Evolutionary conservation across 768 basidiomycete genomes (phyloP).

Genomic region (Phaeotremella fagi): DNA sequence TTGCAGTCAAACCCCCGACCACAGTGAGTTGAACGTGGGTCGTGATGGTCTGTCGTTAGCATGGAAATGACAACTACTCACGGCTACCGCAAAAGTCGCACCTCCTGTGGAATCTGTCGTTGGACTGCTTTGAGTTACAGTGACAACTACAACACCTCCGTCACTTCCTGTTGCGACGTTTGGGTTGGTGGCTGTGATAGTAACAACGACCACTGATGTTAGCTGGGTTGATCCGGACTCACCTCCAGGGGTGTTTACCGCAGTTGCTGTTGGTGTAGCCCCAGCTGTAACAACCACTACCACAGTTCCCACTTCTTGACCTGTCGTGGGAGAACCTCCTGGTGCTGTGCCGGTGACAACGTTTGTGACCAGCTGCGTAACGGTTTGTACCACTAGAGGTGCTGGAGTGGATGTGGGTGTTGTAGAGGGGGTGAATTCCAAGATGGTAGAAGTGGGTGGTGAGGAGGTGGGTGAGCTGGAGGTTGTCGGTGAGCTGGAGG

Average conservation of each 20-base stretch:
- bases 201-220: conserved; percentile 8
- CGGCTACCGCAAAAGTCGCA: conserved; percentile 4
- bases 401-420: background rate
- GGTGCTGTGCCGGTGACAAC: conserved; percentile 1
- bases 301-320: conserved; percentile 5
- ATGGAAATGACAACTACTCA: background rate
- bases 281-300: conserved; percentile 12
- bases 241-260: background rate
- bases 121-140: conserved; percentile 5
- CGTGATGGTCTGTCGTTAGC: background rate
- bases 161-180: conserved; percentile 1
- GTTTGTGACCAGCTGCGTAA: background rate
- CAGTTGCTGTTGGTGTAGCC: background rate
- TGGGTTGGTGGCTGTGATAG: conserved; percentile 9
- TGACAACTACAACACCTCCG: conserved; percentile 12
- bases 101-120: conserved; percentile 3
- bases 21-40: background rate
- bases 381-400: background rate
- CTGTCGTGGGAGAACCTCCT: conserved; percentile 2
- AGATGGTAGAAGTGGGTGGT: background rate
- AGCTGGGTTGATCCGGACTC: background rate
- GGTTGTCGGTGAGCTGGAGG: background rate
- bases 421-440: background rate
- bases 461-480: conserved; percentile 1
- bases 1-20: background rate